Percentiles rank a stretch among this genome's conserved stretches.
These are phyloP conservation scores for Fusarium sp. DNA, from an alignment of 2,329 filamentous ascomycete genomes.

Conservation along the genomic window DNA sequence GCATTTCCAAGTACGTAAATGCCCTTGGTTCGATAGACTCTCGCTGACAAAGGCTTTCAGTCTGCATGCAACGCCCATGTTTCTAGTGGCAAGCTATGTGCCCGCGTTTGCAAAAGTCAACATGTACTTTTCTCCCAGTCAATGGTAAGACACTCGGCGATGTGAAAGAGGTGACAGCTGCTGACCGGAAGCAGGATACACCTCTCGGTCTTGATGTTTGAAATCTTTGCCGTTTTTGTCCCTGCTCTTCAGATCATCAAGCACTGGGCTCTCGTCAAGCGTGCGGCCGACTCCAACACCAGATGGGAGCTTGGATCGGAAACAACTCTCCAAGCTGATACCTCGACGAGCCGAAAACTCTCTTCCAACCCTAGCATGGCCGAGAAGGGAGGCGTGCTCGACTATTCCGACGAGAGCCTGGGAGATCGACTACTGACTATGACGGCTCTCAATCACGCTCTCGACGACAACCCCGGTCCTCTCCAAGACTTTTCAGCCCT, in stretches of 20 bases:
- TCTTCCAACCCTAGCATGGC: background rate
- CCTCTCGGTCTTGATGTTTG: slow-evolving; percentile 66
- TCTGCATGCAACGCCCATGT: slow-evolving; percentile 71
- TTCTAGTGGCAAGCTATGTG: slow-evolving; percentile 65
- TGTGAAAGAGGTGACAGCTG: background rate
- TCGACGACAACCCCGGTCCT: slow-evolving; percentile 64
- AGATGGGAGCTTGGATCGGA: slow-evolving; percentile 24
- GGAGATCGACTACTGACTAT: slow-evolving; percentile 63
- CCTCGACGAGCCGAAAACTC: slow-evolving; percentile 12
- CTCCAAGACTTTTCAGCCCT: slow-evolving; percentile 70
- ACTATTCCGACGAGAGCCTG: slow-evolving; percentile 12
- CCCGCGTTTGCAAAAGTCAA: slow-evolving; percentile 61
- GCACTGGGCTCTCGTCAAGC: slow-evolving; percentile 51
- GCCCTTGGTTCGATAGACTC: background rate
- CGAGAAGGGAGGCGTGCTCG: slow-evolving; percentile 5
- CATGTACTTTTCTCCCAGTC: slow-evolving; percentile 62
- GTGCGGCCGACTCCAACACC: slow-evolving; percentile 25
- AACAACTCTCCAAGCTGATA: slow-evolving; percentile 17
- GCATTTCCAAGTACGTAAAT: slow-evolving; percentile 52
- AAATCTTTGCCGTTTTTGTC: slow-evolving; percentile 68
- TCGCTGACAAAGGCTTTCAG: slow-evolving; percentile 46
- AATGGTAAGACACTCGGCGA: slow-evolving; percentile 68
- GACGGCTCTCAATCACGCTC: slow-evolving; percentile 67
- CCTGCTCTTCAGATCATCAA: slow-evolving; percentile 67
- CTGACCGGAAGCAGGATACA: slow-evolving; percentile 38